Evolutionary conservation across 371 early-diverging fungal species (phyloP).

Genomic region (Syncephalastrum sp.): DNA sequence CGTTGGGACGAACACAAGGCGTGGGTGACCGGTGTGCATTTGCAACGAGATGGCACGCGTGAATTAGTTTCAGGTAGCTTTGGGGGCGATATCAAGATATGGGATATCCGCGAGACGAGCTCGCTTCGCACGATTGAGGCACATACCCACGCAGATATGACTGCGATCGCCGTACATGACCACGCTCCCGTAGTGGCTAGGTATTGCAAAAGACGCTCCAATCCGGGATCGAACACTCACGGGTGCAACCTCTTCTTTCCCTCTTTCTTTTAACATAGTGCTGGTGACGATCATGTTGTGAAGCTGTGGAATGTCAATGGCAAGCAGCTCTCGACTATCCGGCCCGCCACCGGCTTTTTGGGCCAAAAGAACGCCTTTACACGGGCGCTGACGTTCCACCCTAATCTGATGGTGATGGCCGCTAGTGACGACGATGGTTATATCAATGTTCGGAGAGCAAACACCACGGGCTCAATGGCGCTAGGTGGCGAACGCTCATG

Average conservation of each 20-base stretch:
- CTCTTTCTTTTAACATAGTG: slow-evolving; percentile 45
- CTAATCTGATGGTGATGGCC: slow-evolving; percentile 57
- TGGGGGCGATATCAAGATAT: slow-evolving; percentile 77
- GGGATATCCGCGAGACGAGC: slow-evolving; percentile 74
- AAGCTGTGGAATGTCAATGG: slow-evolving; percentile 67
- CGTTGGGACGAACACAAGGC: slow-evolving; percentile 67
- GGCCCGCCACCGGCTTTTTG: slow-evolving; percentile 61
- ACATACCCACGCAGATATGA: slow-evolving; percentile 56
- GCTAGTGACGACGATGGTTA: slow-evolving; percentile 51
- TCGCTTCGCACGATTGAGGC: slow-evolving; percentile 51
- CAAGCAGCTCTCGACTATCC: slow-evolving; percentile 50
- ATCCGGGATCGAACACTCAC: not conserved
- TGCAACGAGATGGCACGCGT: slow-evolving; percentile 63
- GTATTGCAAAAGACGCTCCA: slow-evolving; percentile 33
- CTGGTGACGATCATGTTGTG: slow-evolving; percentile 61
- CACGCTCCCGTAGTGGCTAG: slow-evolving; percentile 68
- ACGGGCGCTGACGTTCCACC: slow-evolving; percentile 53
- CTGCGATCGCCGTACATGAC: slow-evolving; percentile 71
- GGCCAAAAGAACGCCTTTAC: slow-evolving; percentile 51
- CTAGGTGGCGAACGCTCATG: no score
- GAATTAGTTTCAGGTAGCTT: slow-evolving; percentile 60
- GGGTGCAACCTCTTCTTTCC: not conserved
- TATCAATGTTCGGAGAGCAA: slow-evolving; percentile 18
- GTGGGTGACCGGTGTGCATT: slow-evolving; percentile 62
- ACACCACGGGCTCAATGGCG: no score